Base-by-base conservation (phyloP, 1,284 basidiomycete species). In the Stereum hirsutum region DNA sequence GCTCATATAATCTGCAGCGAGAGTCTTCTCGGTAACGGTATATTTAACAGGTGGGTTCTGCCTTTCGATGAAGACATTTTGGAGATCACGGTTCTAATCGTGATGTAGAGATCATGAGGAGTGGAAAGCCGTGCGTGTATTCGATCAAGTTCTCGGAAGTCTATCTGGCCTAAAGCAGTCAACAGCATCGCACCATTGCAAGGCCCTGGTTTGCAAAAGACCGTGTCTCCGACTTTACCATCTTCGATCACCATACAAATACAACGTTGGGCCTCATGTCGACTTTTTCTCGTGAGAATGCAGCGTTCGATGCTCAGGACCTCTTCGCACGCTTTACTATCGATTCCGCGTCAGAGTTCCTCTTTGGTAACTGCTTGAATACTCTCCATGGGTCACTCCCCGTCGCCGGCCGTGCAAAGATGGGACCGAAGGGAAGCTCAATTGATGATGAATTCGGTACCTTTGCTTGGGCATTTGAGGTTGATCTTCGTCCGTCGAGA, bases 381-480 rank as follows among this genome's bases (percentile, higher is more conserved):
- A 81, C 79, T 5, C 61, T 84, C 15, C 71, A 72, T 5, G 66
- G 64, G 1, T 54, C 67, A 2, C 66, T 81, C 4, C 79, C 80
- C 1, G 57, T 66, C 12, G 65, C 78, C 2, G 69, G 66, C 2
- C 58, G 63, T 28, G 63, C 68, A 0, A 46, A 50, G 2, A 61
- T 69, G 58, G 70, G 70, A 0, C 69, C 69, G 5, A 77, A 75
- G 52, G 78, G 77, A 14, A 75, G 74, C 11, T 67, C 69, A 1
- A 72, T 72, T 6, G 61, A 70, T 33, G 77, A 75, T 46, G 56
- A 65, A 1, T 79, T 74, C 68, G 76, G 77, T 3, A 66, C 70
- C 0, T 86, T 86, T 55, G 70, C 72, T 0, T 61, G 67, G 38
- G 76, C 82, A 0, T 84, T 86, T 51, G 74, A 80, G 49, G 41